phyloP scores from a whole-genome alignment of 257 asterid species.

The Ilex asprella region DNA sequence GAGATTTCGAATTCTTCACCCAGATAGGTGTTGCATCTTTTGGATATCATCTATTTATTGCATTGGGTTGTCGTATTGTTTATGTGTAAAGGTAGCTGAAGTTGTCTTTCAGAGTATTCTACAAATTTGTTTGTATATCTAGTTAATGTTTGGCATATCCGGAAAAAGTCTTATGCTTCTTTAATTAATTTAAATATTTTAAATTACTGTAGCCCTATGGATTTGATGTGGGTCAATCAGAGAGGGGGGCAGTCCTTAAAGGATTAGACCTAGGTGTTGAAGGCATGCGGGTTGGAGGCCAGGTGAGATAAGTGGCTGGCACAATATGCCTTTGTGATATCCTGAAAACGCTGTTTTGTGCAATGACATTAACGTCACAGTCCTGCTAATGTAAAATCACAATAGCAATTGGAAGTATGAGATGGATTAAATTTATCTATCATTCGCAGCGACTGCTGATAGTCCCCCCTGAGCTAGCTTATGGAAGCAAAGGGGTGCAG shows the following conservation, averaged over 20 bases:
- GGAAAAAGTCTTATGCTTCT: not conserved
- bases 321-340: slow-evolving; percentile 2
- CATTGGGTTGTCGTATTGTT: no score
- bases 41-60: no score
- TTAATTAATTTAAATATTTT: slow-evolving; percentile 3
- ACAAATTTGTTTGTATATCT: not conserved
- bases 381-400: not conserved
- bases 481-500: slow-evolving; percentile 89
- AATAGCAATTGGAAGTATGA: slow-evolving; percentile 5
- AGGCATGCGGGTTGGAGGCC: slow-evolving; percentile 99
- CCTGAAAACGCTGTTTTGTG: not conserved
- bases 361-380: not conserved
- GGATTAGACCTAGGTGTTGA: slow-evolving; percentile 90
- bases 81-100: no score
- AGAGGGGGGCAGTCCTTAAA: slow-evolving; percentile 77
- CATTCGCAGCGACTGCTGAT: slow-evolving; percentile 74
- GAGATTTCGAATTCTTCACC: no score
- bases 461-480: slow-evolving; percentile 94
- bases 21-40: no score
- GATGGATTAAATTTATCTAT: not conserved
- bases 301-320: slow-evolving; percentile 40
- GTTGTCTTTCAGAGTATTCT: no score
- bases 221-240: slow-evolving; percentile 89
- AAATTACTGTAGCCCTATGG: slow-evolving; percentile 70
- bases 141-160: not conserved